Evolutionary conservation across 1,139 yeast genomes (phyloP).

Genomic region (Hyphopichia pseudoburtonii): DNA sequence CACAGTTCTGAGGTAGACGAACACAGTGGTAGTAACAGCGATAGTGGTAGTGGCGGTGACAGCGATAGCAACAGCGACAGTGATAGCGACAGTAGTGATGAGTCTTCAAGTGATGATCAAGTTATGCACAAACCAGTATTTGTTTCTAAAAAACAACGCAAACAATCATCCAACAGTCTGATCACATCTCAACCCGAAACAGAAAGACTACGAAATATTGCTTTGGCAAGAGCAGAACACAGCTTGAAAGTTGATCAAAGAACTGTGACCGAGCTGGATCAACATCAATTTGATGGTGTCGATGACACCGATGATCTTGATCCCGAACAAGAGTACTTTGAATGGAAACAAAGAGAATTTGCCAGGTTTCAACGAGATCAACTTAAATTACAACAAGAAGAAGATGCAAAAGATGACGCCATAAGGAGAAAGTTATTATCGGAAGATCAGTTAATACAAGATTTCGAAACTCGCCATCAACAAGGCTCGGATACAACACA

Average conservation of each 20-base stretch:
- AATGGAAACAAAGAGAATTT: constrained; percentile 38
- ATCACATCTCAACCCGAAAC: not conserved
- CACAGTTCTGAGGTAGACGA: no score
- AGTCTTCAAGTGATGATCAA: constrained; percentile 9
- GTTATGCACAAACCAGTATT: constrained; percentile 15
- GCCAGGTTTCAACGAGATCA: constrained; percentile 30
- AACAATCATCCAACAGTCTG: not conserved
- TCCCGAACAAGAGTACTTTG: constrained; percentile 35
- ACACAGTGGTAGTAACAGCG: no score
- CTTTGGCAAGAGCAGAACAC: constrained; percentile 4
- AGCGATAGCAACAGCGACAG: constrained; percentile 5
- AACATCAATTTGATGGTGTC: constrained; percentile 25
- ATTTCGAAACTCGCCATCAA: constrained; percentile 7
- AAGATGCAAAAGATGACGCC: constrained; percentile 23
- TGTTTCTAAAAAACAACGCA: constrained; percentile 7
- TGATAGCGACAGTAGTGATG: constrained; percentile 9
- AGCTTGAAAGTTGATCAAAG: constrained; percentile 5
- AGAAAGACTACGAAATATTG: constrained; percentile 4
- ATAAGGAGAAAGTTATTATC: constrained; percentile 13
- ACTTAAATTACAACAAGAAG: constrained; percentile 18
- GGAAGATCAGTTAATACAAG: constrained; percentile 11
- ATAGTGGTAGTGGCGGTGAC: constrained; percentile 6
- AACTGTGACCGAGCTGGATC: constrained; percentile 2
- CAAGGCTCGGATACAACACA: not conserved
- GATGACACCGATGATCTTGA: constrained; percentile 44